Evolutionary conservation across 2,329 filamentous ascomycete genomes (phyloP), one percentile per base, ranked within the genome.

Genomic region (Pseudogymnoascus sp.): DNA sequence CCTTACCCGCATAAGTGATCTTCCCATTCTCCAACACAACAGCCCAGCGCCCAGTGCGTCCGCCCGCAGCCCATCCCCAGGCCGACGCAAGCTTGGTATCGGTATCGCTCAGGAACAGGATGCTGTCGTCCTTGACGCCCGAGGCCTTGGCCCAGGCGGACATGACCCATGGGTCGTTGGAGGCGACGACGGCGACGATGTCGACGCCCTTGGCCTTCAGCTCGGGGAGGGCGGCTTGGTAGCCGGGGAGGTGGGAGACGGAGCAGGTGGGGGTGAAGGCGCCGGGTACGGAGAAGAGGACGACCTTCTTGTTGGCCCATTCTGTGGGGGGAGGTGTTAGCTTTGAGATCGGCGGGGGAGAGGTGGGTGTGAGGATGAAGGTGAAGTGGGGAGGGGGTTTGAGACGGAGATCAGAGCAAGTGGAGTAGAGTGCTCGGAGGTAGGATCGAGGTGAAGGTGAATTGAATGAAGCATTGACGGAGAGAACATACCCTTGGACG

Each of bases 131-230:
- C 71, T 82, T 85, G 68, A 88, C 81, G 12, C 77, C 77, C 74
- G 90, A 89, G 69, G 88, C 87, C 78, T 90, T 90, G 71, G 83
- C 83, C 86, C 86, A 88, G 34, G 86, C 86, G 72, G 82, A 85
- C 87, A 90, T 89, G 67, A 90, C 87, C 72, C 77, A 89, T 14
- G 84, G 79, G 76, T 90, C 88, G 72, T 90, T 90, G 75, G 76
- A 86, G 18, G 87, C 86, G 69, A 89, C 83, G 65, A 88, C 82
- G 42, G 85, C 86, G 62, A 90, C 82, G 56, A 87, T 71, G 72
- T 90, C 87, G 63, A 90, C 86, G 66, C 86, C 87, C 79, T 89
- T 90, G 63, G 72, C 73, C 74, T 82, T 83, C 69, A 89, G 75
- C 67, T 82, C 77, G 31, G 80, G 74, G 65, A 87, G 76, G 67